A percentile compares a stretch with the other conserved stretches of the same genome.
These are phyloP conservation scores for Cubamyces lactineus DNA, from an alignment of 768 basidiomycete species.

Conservation along the genomic window DNA sequence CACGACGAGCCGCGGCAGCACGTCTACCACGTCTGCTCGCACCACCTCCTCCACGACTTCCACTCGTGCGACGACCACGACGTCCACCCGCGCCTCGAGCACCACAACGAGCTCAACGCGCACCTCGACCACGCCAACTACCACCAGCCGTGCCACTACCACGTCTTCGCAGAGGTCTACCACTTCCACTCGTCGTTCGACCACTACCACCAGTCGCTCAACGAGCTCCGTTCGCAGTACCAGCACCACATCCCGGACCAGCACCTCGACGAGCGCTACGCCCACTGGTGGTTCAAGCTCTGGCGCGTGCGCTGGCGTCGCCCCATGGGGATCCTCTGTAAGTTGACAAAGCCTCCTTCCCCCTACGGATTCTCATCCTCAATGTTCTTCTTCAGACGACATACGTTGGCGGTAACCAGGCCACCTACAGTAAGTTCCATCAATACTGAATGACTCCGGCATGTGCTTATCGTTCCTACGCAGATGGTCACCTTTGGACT, in stretches of 20 bases:
- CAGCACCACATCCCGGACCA: constrained; percentile 21
- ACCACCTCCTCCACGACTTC: neutral
- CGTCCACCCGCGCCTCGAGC: constrained; percentile 6
- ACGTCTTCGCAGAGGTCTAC: constrained; percentile 29
- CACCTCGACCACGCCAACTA: constrained; percentile 1
- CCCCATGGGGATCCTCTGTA: constrained; percentile 53
- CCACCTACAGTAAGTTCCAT: constrained; percentile 45
- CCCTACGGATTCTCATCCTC: neutral
- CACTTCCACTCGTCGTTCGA: constrained; percentile 21
- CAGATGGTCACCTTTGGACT: constrained; percentile 58
- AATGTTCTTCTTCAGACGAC: constrained; percentile 35
- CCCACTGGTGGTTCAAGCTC: constrained; percentile 29
- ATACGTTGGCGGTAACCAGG: constrained; percentile 51
- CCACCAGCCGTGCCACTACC: constrained; percentile 28
- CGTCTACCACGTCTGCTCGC: constrained; percentile 26
- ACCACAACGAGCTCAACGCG: constrained; percentile 26
- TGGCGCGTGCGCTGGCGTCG: constrained; percentile 46
- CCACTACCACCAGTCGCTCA: constrained; percentile 29
- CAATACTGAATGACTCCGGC: no score
- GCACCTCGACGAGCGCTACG: constrained; percentile 31
- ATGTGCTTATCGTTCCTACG: neutral
- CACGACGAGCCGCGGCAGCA: constrained; percentile 24
- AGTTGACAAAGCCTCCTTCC: constrained; percentile 8
- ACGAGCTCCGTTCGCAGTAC: constrained; percentile 28
- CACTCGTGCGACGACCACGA: constrained; percentile 5